A percentile compares a stretch with the other conserved stretches of the same genome.
Evolutionary conservation across 495 filamentous ascomycete genomes (phyloP).

Genomic region (Daldinia loculata): DNA sequence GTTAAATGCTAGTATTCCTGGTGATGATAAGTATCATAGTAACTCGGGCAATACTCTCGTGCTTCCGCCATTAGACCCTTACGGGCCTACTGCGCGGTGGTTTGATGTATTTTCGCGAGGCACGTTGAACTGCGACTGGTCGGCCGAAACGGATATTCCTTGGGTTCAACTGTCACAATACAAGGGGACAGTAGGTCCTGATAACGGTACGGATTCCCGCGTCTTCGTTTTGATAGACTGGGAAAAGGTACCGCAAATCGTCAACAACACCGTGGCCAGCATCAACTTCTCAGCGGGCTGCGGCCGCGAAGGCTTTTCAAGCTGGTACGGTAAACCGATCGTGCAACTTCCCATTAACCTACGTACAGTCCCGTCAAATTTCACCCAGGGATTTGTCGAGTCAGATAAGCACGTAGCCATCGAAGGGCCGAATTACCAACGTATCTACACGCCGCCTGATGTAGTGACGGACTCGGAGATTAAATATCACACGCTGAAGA

Average conservation of each 20-base stretch:
- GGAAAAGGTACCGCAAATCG: conserved; percentile 59
- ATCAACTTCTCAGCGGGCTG: conserved; percentile 65
- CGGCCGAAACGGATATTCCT: conserved; percentile 55
- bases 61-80: conserved; percentile 68
- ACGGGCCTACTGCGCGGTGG: conserved; percentile 66
- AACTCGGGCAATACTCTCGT: conserved; percentile 65
- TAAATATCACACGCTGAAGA: conserved; percentile 61
- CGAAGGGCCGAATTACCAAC: conserved; percentile 63
- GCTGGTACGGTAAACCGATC: conserved; percentile 54
- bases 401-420: conserved; percentile 68
- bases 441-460: conserved; percentile 49
- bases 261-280: conserved; percentile 56
- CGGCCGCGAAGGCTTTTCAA: conserved; percentile 60
- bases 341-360: conserved; percentile 68
- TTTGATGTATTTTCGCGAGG: conserved; percentile 75
- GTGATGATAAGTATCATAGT: conserved; percentile 70
- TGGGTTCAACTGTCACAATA: conserved; percentile 67
- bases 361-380: conserved; percentile 61
- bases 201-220: conserved; percentile 61
- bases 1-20: conserved; percentile 69
- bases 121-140: conserved; percentile 65
- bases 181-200: conserved; percentile 61
- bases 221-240: conserved; percentile 72
- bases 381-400: conserved; percentile 72
- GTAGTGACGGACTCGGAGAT: conserved; percentile 50